Conservation (phyloP, 2,329 filamentous ascomycete genomes). For the Biscogniauxia marginata region DNA sequence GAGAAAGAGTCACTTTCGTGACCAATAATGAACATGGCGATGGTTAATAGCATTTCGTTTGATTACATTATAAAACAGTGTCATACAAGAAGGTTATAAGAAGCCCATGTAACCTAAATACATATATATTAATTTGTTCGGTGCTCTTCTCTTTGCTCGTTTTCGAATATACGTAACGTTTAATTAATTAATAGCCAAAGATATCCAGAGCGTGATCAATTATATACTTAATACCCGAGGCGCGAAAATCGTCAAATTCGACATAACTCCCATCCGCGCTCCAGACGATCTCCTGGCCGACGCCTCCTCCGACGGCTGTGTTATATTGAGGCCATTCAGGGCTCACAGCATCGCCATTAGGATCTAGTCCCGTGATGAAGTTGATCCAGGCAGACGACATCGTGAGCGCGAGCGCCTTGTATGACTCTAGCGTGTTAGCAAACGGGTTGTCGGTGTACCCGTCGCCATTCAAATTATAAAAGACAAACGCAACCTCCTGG, state of each 20-base stretch:
- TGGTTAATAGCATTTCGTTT: no score
- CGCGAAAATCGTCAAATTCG: conserved; percentile 32
- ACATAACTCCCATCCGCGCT: conserved; percentile 20
- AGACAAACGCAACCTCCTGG: conserved; percentile 42
- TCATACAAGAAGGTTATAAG: no score
- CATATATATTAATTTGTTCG: no score
- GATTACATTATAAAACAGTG: no score
- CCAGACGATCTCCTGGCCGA: conserved; percentile 31
- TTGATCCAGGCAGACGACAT: conserved; percentile 37
- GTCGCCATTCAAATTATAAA: conserved; percentile 35
- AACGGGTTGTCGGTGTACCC: conserved; percentile 35
- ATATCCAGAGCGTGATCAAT: conserved; percentile 27
- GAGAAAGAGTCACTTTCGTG: no score
- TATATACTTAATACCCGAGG: conserved; percentile 31
- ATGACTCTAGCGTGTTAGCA: conserved; percentile 24
- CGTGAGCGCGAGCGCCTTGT: conserved; percentile 26
- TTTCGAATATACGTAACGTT: no score
- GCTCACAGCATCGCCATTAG: conserved; percentile 40
- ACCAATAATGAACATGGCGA: no score
- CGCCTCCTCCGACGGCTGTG: conserved; percentile 8
- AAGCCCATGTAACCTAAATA: no score
- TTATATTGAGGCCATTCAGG: conserved; percentile 30
- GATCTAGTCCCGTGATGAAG: conserved; percentile 52
- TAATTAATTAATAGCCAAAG: conserved; percentile 29
- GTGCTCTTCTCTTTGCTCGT: no score